Conservation (phyloP, 2,329 filamentous ascomycete genomes). For the Trichoderma simmonsii region DNA sequence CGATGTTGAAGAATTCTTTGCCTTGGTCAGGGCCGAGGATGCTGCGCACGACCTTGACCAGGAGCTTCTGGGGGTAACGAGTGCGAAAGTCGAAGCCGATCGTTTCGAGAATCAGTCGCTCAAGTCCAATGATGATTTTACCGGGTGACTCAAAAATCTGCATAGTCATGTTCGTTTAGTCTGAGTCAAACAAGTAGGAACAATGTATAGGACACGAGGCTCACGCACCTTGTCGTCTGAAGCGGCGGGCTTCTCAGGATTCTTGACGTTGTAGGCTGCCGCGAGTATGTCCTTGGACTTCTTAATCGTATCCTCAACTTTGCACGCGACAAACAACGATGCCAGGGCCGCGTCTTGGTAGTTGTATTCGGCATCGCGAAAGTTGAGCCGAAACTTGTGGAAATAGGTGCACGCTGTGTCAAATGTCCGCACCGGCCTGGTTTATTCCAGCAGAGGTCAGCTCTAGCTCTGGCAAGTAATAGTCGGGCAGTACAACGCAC, state of each 20-base stretch:
- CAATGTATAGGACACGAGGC: neutral
- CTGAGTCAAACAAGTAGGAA: too few relatives aligned
- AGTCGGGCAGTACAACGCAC: conserved; percentile 46
- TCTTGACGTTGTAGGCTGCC: conserved; percentile 82
- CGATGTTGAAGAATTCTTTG: conserved; percentile 59
- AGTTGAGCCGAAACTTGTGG: conserved; percentile 85
- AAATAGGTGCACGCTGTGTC: conserved; percentile 90
- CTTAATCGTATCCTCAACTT: conserved; percentile 96
- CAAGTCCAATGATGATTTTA: conserved; percentile 81
- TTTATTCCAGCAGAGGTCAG: neutral
- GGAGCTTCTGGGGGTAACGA: conserved; percentile 78
- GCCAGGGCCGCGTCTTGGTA: conserved; percentile 84
- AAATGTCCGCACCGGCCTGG: conserved; percentile 82
- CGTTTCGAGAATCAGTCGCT: conserved; percentile 88
- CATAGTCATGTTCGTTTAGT: neutral
- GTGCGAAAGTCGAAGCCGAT: conserved; percentile 92
- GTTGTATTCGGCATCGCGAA: conserved; percentile 82
- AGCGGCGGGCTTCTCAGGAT: conserved; percentile 62
- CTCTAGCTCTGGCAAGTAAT: neutral
- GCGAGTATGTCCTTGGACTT: conserved; percentile 92
- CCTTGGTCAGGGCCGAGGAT: conserved; percentile 45
- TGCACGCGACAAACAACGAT: conserved; percentile 88
- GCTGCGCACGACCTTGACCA: conserved; percentile 72
- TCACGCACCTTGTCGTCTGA: conserved; percentile 74
- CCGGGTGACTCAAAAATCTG: conserved; percentile 77